Base-by-base conservation (phyloP, 331 rosid genomes). In the Quercus lobata region DNA sequence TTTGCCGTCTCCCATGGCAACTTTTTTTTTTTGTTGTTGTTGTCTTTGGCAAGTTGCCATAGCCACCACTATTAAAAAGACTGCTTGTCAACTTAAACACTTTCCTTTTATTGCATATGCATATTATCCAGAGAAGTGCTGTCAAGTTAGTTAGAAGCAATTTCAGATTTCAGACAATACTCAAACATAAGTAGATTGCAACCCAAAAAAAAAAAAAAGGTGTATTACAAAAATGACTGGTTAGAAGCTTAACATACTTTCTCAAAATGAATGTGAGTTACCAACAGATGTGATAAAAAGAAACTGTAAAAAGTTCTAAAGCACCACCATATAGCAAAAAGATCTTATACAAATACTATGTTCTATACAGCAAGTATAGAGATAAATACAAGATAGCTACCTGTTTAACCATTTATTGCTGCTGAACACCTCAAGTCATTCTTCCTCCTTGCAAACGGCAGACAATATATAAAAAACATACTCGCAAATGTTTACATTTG, bases 401-500 rank as follows among this genome's bases (percentile, higher is more conserved):
- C 63, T 76, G 74, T 24, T 62, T 75, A 63, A 22, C 44, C 54
- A 49, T 41, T 66, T 49, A 30, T 73, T 53, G 63, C 77, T 68
- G 71, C 68, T 49, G 66, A 27, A 27, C 81, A 68, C 32, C 49
- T 24, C 21, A 8, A 41, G 35, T 54, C 84, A 71, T 80, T 83
- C 81, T 71, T 75, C 60, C 73, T 69, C 80, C 86, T 83, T 80
- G 82, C 89, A 70, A 75, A 86, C 76, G 81, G 75, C 71, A 52
- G 73, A 72, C 71, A 71, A 84, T 75, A 83, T 75, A 80, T 60
- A 82, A 80, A 68, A 66, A 84, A 84, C 78, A 41, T 73, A 71
- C 71, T 74, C 81, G 78, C 82, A 78, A 75, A 78, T 84, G 86
- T 86, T 76, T 87, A 92, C 90, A 85, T 77, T 89, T 82, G 82